Evolutionary conservation across 2,329 filamentous ascomycete species (phyloP).

Genomic region (Colletotrichum horii): DNA sequence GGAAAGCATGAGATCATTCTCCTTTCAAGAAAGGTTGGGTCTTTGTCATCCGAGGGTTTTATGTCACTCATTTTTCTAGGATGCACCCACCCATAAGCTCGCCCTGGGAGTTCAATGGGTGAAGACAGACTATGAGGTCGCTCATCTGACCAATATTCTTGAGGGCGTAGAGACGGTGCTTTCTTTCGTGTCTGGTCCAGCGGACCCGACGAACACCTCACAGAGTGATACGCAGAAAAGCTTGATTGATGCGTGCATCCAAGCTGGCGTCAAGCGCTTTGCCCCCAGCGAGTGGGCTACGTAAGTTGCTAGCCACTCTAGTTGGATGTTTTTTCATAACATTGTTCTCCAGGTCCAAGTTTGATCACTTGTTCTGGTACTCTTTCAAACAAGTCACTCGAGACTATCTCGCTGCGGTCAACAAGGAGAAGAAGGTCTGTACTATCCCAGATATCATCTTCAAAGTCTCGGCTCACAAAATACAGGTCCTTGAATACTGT

Average conservation of each 20-base stretch:
- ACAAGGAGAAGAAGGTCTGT: slow-evolving; percentile 47
- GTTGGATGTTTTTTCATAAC: not conserved
- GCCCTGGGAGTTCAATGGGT: slow-evolving; percentile 40
- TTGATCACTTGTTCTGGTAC: slow-evolving; percentile 51
- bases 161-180: slow-evolving; percentile 56
- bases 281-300: slow-evolving; percentile 64
- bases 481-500: slow-evolving; percentile 58
- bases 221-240: slow-evolving; percentile 57
- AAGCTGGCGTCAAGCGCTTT: slow-evolving; percentile 65
- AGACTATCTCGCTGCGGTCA: slow-evolving; percentile 56
- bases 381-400: slow-evolving; percentile 53
- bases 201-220: slow-evolving; percentile 32
- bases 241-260: slow-evolving; percentile 64
- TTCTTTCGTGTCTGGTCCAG: slow-evolving; percentile 47
- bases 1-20: slow-evolving; percentile 58
- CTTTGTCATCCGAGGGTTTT: not conserved
- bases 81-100: slow-evolving; percentile 20
- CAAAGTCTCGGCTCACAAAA: not conserved
- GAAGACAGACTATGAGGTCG: slow-evolving; percentile 49
- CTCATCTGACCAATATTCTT: slow-evolving; percentile 41
- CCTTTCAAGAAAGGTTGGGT: slow-evolving; percentile 48
- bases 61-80: slow-evolving; percentile 11
- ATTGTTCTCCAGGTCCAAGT: slow-evolving; percentile 1
- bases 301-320: slow-evolving; percentile 28
- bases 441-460: fast-evolving